Base-by-base conservation (phyloP, 2,329 filamentous ascomycete genomes). In the Pseudocercospora fijiensis region DNA sequence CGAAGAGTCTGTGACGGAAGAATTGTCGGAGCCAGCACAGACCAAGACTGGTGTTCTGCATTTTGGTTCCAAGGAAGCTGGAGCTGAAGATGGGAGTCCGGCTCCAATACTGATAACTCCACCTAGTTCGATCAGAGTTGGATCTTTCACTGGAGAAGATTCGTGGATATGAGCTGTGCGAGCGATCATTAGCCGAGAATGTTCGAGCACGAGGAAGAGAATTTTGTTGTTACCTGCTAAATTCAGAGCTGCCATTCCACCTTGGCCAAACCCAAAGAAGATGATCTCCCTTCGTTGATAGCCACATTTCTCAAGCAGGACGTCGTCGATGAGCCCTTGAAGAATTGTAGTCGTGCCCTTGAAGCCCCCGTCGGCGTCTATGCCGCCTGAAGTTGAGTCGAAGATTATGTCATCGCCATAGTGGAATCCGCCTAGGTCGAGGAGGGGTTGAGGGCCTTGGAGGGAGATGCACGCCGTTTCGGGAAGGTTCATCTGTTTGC, bases 401-500 rank as follows among this genome's bases (percentile, higher is more conserved):
- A 87, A 83, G 13, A 85, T 75, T 56, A 87, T 78, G 67, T 87
- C 85, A 72, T 86, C 84, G 60, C 83, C 83, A 84, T 84, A 87
- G 70, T 87, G 84, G 72, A 83, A 89, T 27, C 86, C 87, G 2
- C 87, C 82, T 4, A 93, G 78, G 52, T 87, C 83, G 60, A 91
- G 86, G 4, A 96, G 80, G 0, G 85, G 85, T 24, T 82, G 82
- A 0, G 89, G 87, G 0, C 88, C 92, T 72, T 90, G 89, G 47
- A 96, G 80, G 6, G 90, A 85, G 60, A 96, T 84, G 71, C 87
- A 87, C 62, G 88, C 84, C 58, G 92, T 92, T 72, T 92, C 90
- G 0, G 92, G 91, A 2, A 96, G 85, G 65, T 84, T 82, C 65
- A 96, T 78, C 69, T 86, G 86, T 62, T 82, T 81, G 20, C 88